A percentile compares a stretch with the other conserved stretches of the same genome.
These are phyloP conservation scores for Colletotrichum plurivorum DNA, from an alignment of 2,329 filamentous ascomycete species.

Conservation along the genomic window DNA sequence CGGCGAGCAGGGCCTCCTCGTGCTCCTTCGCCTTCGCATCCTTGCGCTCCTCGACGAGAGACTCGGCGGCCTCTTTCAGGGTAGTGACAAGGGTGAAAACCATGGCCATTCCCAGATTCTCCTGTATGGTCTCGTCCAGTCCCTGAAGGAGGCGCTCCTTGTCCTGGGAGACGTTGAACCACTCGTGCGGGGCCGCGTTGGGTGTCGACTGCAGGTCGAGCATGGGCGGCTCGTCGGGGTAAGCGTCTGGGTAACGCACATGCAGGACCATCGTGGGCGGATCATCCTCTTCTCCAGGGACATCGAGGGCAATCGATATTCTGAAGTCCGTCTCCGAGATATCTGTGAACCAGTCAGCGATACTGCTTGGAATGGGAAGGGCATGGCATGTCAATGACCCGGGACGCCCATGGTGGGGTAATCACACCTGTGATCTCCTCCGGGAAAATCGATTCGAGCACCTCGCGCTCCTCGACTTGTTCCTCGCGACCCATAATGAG, in stretches of 20 bases:
- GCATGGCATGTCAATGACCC: not conserved
- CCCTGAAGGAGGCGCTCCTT: constrained; percentile 79
- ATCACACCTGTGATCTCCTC: constrained; percentile 91
- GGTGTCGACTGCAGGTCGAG: constrained; percentile 84
- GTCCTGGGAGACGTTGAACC: constrained; percentile 86
- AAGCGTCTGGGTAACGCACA: constrained; percentile 89
- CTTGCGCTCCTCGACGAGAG: constrained; percentile 81
- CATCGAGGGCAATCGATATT: constrained; percentile 87
- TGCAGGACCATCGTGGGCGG: constrained; percentile 83
- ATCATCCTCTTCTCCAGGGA: constrained; percentile 74
- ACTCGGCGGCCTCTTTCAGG: constrained; percentile 92
- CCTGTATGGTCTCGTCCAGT: constrained; percentile 83
- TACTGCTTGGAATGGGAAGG: not conserved
- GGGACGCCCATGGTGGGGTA: constrained; percentile 36
- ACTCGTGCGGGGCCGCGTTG: constrained; percentile 77
- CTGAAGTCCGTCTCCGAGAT: constrained; percentile 92
- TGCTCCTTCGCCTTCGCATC: constrained; percentile 71
- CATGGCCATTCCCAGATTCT: constrained; percentile 98
- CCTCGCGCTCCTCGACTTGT: constrained; percentile 94
- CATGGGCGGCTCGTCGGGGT: constrained; percentile 88
- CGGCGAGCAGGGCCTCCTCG: constrained; percentile 69
- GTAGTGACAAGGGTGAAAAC: constrained; percentile 90
- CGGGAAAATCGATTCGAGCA: constrained; percentile 97
- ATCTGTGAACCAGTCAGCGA: constrained; percentile 66
- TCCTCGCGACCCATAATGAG: constrained; percentile 82